phyloP scores from a whole-genome alignment of 306 rosid genomes.

The Sophora flavescens region DNA sequence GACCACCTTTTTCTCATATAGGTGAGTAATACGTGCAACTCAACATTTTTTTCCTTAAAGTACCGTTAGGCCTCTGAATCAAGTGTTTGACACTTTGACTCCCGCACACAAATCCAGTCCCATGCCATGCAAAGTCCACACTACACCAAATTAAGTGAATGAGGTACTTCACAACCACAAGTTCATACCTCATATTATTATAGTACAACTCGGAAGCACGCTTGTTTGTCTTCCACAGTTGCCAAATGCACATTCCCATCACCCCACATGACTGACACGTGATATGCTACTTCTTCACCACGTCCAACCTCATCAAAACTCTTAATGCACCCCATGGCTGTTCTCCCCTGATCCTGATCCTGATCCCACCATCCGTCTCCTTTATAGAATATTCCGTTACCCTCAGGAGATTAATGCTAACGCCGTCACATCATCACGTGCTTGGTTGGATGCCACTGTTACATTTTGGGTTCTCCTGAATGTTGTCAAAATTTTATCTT shows the following conservation, averaged over 20 bases:
- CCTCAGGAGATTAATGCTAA: constrained; percentile 2
- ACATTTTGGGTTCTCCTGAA: constrained; percentile 25
- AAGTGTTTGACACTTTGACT: background rate
- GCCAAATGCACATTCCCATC: background rate
- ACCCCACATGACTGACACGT: background rate
- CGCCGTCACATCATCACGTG: constrained; percentile 43
- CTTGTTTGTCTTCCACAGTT: background rate
- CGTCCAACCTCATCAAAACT: background rate
- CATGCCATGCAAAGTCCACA: background rate
- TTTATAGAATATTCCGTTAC: background rate
- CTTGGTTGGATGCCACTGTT: constrained; percentile 56
- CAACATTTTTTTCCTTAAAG: too few species aligned
- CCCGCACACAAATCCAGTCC: too few species aligned
- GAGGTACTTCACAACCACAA: background rate
- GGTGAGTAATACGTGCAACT: too few species aligned
- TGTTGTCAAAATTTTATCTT: too few species aligned
- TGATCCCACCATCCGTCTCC: background rate
- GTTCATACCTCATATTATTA: background rate
- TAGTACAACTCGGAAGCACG: background rate
- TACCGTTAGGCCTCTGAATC: too few species aligned
- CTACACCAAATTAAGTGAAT: background rate
- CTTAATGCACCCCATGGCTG: too few species aligned
- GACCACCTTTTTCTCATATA: too few species aligned
- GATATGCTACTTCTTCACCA: background rate
- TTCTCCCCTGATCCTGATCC: background rate